Evolutionary conservation across 108 stramenopile species (phyloP), one percentile per base, ranked within the genome.

Genomic region (Fragilaria radians): DNA sequence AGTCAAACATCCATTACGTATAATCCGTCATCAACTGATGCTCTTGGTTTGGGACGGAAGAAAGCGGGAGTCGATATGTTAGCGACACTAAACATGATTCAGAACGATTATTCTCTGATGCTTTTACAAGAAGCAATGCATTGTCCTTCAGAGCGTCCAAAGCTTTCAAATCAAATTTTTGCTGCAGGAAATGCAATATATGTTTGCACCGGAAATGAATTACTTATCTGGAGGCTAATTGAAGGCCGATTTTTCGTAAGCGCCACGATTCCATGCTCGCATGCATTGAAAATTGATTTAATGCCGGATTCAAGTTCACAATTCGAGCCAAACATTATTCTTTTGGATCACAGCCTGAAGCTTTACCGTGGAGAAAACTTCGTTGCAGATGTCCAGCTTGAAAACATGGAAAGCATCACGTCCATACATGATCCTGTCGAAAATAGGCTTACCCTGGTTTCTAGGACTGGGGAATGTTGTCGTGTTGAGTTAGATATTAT

Each of bases 1-100:
- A 42, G 33, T 21, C 21, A 2, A 22, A 19, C 21, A 7, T 48
- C 17, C 56, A 11, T 42, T 33, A 19, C 63, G 3, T 55, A 70
- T 46, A 62, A 68, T 36, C 71, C 75, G 46, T 74, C 79, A 21
- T 48, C 76, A 19, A 74, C 79, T 9, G 79, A 81, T 57, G 79
- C 79, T 1, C 60, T 81, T 48, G 79, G 79, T 1, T 58, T 80
- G 30, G 27, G 52, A 24, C 63, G 21, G 31, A 5, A 1, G 36
- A 18, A 36, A 57, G 34, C 22, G 24, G 4, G 19, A 32, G 55
- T 21, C 11, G 55, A 34, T 24, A 11, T 42, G 36, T 14, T 14
- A 7, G 7, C 36, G 14, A 42, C 36, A 42, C 36, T 14, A 42
- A 42, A 7, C 7, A 42, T 42, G 11, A 7, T 42, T 14, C 7